Conservation (phyloP, 2,329 filamentous ascomycete genomes). For the Pseudomassariella vexata region DNA sequence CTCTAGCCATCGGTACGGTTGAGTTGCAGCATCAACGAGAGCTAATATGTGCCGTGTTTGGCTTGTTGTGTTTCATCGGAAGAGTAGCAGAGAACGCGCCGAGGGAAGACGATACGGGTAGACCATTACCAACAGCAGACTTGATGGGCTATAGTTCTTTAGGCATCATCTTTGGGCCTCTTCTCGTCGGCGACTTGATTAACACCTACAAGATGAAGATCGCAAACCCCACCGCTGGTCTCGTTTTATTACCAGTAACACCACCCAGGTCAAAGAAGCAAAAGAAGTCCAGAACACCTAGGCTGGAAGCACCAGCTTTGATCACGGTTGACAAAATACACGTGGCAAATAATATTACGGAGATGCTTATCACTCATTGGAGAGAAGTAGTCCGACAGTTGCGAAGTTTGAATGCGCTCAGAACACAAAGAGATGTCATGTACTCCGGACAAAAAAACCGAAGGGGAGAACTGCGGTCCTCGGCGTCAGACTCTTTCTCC, state of each 20-base stretch:
- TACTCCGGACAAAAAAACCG: conserved; percentile 7
- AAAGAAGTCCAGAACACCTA: conserved; percentile 19
- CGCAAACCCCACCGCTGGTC: conserved; percentile 33
- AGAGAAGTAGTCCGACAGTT: conserved; percentile 57
- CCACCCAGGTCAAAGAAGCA: conserved; percentile 36
- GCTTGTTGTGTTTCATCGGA: conserved; percentile 56
- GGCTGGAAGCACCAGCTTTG: conserved; percentile 13
- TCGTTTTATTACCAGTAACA: conserved; percentile 35
- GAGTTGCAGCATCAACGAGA: conserved; percentile 55
- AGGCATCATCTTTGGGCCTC: conserved; percentile 59
- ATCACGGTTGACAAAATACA: conserved; percentile 48
- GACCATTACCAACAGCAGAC: conserved; percentile 48
- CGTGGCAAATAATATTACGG: conserved; percentile 52
- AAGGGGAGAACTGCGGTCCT: conserved; percentile 27
- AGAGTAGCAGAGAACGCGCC: conserved; percentile 47
- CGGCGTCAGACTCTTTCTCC: conserved; percentile 34
- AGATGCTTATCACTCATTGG: conserved; percentile 64
- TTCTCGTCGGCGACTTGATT: conserved; percentile 54
- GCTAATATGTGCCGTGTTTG: conserved; percentile 62
- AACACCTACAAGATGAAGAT: conserved; percentile 43
- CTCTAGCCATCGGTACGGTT: conserved; percentile 55
- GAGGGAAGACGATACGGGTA: conserved; percentile 44
- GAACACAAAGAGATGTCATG: conserved; percentile 11
- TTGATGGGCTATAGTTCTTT: conserved; percentile 60
- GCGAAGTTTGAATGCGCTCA: conserved; percentile 36